phyloP scores from a whole-genome alignment of 2,329 filamentous ascomycete genomes.

The Penicillium sp. region DNA sequence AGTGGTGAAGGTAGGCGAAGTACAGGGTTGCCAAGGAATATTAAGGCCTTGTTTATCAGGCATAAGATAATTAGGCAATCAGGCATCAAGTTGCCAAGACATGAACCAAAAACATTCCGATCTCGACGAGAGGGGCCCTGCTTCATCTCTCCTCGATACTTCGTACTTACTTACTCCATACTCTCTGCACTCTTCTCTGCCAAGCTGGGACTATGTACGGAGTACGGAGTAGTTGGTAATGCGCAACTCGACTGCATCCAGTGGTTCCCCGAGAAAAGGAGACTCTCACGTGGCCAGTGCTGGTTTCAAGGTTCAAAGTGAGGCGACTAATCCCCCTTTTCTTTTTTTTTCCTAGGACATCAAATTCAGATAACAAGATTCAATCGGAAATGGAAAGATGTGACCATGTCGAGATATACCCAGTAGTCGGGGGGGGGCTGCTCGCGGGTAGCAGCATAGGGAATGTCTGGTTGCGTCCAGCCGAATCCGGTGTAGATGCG shows the following conservation, averaged over 20 bases:
- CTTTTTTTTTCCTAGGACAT: neutral
- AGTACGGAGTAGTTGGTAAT: slow-evolving; percentile 2
- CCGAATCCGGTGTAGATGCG: slow-evolving; percentile 20
- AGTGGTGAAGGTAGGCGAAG: neutral
- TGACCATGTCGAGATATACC: slow-evolving; percentile 1
- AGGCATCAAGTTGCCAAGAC: neutral
- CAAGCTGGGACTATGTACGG: neutral
- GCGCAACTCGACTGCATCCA: slow-evolving; percentile 13
- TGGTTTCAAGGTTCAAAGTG: slow-evolving; percentile 20
- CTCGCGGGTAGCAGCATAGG: slow-evolving; percentile 26
- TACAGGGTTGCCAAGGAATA: neutral
- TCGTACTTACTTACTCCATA: neutral
- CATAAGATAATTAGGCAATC: neutral
- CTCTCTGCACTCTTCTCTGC: neutral
- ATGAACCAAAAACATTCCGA: slow-evolving; percentile 3
- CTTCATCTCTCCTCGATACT: slow-evolving; percentile 4
- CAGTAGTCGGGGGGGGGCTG: slow-evolving; percentile 12
- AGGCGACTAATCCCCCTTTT: slow-evolving; percentile 13
- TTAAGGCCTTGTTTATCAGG: neutral
- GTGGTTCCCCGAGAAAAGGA: slow-evolving; percentile 17
- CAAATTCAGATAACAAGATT: neutral
- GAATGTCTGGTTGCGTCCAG: slow-evolving; percentile 25
- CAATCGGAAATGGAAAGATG: slow-evolving; percentile 5
- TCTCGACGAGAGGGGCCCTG: slow-evolving; percentile 1
- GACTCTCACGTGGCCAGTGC: slow-evolving; percentile 24